Evolutionary conservation across 2,329 filamentous ascomycete species (phyloP).

Genomic region (Exophiala sp.): DNA sequence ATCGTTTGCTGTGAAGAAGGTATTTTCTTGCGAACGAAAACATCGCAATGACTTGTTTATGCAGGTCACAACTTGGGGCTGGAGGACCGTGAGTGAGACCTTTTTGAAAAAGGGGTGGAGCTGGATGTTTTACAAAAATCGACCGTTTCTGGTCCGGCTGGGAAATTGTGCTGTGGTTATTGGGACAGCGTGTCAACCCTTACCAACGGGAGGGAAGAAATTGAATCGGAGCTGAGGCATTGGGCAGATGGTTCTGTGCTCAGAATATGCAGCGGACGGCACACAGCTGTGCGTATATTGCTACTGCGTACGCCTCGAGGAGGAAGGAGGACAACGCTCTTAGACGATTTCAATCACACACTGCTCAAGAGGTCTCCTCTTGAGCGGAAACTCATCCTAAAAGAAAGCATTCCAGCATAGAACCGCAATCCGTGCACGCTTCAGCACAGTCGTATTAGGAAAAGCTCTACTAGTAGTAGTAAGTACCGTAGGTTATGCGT

Average conservation of each 20-base stretch:
- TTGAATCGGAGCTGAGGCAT: constrained; percentile 14
- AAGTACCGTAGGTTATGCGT: too few species aligned
- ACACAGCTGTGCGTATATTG: constrained; percentile 20
- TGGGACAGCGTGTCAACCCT: constrained; percentile 17
- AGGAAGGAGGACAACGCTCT: constrained; percentile 11
- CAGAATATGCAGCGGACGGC: constrained; percentile 22
- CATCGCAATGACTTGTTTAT: constrained; percentile 18
- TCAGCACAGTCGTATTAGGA: too few species aligned
- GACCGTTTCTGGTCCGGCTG: constrained; percentile 17
- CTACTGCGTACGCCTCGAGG: constrained; percentile 15
- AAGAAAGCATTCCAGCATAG: too few species aligned
- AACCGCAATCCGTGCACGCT: too few species aligned
- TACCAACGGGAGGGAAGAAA: constrained; percentile 20
- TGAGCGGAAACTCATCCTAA: background rate
- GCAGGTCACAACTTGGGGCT: constrained; percentile 16
- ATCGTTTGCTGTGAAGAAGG: constrained; percentile 18
- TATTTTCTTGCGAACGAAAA: constrained; percentile 19
- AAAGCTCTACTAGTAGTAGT: too few species aligned
- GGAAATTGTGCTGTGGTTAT: constrained; percentile 19
- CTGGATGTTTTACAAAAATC: constrained; percentile 20
- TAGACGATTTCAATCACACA: constrained; percentile 21
- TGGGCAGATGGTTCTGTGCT: constrained; percentile 18
- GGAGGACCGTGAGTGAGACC: constrained; percentile 12
- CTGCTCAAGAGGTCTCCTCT: constrained; percentile 3
- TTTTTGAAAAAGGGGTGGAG: constrained; percentile 16